phyloP scores from a whole-genome alignment of 805 yeast species.

The Huiozyma sinensis region DNA sequence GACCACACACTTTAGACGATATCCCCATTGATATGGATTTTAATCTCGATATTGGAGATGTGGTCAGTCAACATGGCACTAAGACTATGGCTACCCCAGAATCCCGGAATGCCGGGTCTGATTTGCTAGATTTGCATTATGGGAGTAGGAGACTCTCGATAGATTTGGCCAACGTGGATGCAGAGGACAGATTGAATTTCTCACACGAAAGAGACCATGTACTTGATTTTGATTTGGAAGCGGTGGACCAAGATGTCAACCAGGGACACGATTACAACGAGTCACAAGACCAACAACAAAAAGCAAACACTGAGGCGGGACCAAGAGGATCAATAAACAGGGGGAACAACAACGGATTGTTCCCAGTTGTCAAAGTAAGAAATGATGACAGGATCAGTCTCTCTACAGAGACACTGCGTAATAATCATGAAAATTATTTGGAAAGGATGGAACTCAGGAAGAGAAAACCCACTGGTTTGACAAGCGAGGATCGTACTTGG shows the following conservation, averaged over 20 bases:
- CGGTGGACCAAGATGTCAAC: neutral
- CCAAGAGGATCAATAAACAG: neutral
- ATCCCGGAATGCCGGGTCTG: slow-evolving; percentile 1
- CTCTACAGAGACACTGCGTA: slow-evolving; percentile 18
- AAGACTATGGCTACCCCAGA: slow-evolving; percentile 5
- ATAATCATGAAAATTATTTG: slow-evolving; percentile 14
- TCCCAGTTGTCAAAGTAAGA: neutral
- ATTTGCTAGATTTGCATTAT: neutral
- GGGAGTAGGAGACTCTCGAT: neutral
- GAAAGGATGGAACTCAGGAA: slow-evolving; percentile 11
- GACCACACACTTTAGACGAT: slow-evolving; percentile 5
- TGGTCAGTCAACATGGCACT: slow-evolving; percentile 20
- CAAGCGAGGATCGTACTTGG: neutral
- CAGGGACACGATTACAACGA: neutral
- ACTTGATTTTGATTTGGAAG: slow-evolving; percentile 7
- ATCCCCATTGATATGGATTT: slow-evolving; percentile 20
- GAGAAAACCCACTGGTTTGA: too few species aligned
- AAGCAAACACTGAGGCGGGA: neutral
- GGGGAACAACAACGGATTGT: neutral
- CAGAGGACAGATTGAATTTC: neutral
- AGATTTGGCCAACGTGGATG: neutral
- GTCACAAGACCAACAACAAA: neutral
- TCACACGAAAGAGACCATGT: neutral
- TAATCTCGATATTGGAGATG: slow-evolving; percentile 21
- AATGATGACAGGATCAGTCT: slow-evolving; percentile 19